Conservation (phyloP, 1,139 yeast species). For the Cylindricascospora bacillispora region DNA sequence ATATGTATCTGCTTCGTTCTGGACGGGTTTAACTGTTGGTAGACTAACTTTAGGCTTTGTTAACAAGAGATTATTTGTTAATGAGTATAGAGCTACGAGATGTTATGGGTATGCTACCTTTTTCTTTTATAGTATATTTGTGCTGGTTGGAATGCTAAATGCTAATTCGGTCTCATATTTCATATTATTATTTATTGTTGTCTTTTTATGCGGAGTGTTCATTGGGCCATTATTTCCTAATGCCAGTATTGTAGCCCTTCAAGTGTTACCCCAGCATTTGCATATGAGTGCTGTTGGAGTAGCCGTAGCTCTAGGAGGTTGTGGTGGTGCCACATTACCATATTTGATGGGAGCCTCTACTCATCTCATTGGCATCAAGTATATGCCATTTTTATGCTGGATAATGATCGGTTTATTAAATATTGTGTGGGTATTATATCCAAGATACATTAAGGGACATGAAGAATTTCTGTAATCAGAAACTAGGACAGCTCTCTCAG, state of each 20-base stretch:
- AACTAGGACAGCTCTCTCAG: background rate
- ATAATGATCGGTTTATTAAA: conserved; percentile 19
- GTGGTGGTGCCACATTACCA: conserved; percentile 67
- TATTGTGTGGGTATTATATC: conserved; percentile 25
- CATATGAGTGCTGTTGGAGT: conserved; percentile 66
- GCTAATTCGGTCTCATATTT: conserved; percentile 20
- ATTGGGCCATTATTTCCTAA: conserved; percentile 81
- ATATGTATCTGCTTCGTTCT: conserved; percentile 48
- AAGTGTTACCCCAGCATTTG: conserved; percentile 44
- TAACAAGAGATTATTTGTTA: conserved; percentile 40
- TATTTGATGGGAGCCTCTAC: conserved; percentile 41
- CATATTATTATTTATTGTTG: conserved; percentile 19
- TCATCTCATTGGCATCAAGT: conserved; percentile 20
- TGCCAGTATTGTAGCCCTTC: conserved; percentile 51
- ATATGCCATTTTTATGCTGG: conserved; percentile 22
- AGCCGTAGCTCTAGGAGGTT: conserved; percentile 68
- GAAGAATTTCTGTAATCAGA: conserved; percentile 9
- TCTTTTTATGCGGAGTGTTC: conserved; percentile 48
- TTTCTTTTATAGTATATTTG: conserved; percentile 15
- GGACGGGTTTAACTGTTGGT: conserved; percentile 56
- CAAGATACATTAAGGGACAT: conserved; percentile 16
- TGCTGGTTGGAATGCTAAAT: conserved; percentile 12
- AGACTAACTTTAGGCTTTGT: conserved; percentile 47
- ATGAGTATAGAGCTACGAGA: conserved; percentile 38
- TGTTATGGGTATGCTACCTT: conserved; percentile 25